Conservation (phyloP, 2,329 filamentous ascomycete species). For the Botrytis cinerea region DNA sequence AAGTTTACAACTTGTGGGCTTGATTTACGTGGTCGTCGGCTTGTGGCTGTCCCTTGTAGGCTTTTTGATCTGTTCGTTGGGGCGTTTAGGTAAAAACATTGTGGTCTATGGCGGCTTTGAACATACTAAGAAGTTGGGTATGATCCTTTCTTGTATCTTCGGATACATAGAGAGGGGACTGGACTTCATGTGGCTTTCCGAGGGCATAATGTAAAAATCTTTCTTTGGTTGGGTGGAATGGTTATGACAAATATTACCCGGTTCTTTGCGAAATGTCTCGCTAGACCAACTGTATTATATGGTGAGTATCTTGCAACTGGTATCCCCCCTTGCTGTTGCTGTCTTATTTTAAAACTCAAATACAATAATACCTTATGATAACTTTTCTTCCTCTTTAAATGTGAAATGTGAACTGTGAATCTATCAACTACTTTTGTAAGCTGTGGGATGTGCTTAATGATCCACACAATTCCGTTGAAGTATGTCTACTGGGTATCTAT, state of each 20-base stretch:
- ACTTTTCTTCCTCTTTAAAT: neutral
- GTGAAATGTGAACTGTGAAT: neutral
- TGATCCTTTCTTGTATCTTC: conserved; percentile 39
- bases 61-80: conserved; percentile 38
- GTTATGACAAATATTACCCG: conserved; percentile 13
- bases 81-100: conserved; percentile 37
- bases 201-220: conserved; percentile 32
- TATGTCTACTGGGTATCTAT: neutral
- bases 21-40: conserved; percentile 41
- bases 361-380: conserved; percentile 12
- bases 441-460: neutral
- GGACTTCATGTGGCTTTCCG: conserved; percentile 41
- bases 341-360: conserved; percentile 6
- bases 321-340: conserved; percentile 8
- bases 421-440: neutral
- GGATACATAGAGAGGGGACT: conserved; percentile 40
- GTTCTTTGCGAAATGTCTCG: conserved; percentile 17
- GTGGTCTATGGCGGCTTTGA: conserved; percentile 41
- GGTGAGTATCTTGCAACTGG: conserved; percentile 25
- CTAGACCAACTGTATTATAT: conserved; percentile 23
- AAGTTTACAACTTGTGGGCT: conserved; percentile 39
- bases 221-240: conserved; percentile 13
- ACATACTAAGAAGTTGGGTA: conserved; percentile 40
- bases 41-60: conserved; percentile 39
- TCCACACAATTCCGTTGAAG: neutral